Conservation (phyloP, 1,139 yeast genomes). For the Nadsonia commutata region DNA sequence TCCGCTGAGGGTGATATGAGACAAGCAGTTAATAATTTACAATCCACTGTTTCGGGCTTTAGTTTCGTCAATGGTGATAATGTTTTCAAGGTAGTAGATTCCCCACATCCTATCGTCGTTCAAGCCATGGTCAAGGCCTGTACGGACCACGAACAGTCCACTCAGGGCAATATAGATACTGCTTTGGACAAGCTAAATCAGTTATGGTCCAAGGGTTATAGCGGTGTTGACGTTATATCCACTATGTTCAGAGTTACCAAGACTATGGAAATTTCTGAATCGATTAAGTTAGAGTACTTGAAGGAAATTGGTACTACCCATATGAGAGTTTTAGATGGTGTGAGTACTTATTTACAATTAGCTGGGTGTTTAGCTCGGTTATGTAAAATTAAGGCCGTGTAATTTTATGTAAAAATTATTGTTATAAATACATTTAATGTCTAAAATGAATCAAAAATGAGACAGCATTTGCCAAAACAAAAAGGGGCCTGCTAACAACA, state of each 20-base stretch:
- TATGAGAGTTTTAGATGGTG: constrained; percentile 88
- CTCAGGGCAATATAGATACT: constrained; percentile 38
- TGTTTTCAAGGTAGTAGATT: constrained; percentile 90
- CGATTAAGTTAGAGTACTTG: constrained; percentile 55
- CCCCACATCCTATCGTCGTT: constrained; percentile 86
- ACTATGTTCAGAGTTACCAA: constrained; percentile 83
- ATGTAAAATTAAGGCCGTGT: constrained; percentile 11
- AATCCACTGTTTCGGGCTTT: constrained; percentile 89
- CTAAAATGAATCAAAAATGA: constrained; percentile 1
- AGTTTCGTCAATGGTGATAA: constrained; percentile 79
- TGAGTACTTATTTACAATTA: constrained; percentile 70
- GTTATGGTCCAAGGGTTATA: constrained; percentile 83
- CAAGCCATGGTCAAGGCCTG: constrained; percentile 57
- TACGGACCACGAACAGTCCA: constrained; percentile 12
- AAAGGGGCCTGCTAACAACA: constrained; percentile 32
- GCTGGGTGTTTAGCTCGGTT: constrained; percentile 70
- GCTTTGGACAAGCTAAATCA: constrained; percentile 53
- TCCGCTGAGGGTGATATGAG: constrained; percentile 99
- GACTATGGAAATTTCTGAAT: constrained; percentile 53
- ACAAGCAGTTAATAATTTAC: constrained; percentile 88
- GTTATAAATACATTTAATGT: constrained; percentile 2
- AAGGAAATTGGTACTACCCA: constrained; percentile 82
- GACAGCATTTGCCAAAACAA: constrained; percentile 20
- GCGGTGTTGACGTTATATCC: constrained; percentile 84
- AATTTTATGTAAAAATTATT: background rate